These are phyloP conservation scores for Fomitiporia mediterranea DNA, from an alignment of 1,284 basidiomycete genomes.

Conservation along the genomic window DNA sequence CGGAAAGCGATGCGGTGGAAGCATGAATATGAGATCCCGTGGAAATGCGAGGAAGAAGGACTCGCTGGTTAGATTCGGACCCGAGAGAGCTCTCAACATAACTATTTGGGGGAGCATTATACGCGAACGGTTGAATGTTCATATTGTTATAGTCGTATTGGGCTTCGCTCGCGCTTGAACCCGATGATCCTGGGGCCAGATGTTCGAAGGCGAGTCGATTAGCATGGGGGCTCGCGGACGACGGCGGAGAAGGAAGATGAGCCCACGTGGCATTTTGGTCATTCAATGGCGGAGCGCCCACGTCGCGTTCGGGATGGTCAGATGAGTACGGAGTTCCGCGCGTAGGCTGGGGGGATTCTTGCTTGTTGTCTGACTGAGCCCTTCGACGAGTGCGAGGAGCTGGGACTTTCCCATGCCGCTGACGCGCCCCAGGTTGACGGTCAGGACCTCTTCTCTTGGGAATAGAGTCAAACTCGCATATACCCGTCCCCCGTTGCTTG, in stretches of 20 bases:
- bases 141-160: background rate
- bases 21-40: background rate
- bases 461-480: conserved; percentile 57
- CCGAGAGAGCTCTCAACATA: background rate
- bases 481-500: conserved; percentile 38
- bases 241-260: conserved; percentile 1
- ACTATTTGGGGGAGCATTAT: background rate
- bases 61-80: background rate
- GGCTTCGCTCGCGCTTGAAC: background rate
- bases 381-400: background rate
- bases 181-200: background rate
- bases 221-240: background rate
- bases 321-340: background rate
- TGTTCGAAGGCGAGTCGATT: background rate
- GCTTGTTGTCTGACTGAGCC: background rate
- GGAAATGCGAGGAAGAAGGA: background rate
- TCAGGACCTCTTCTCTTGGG: conserved; percentile 54
- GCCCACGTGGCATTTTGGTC: conserved; percentile 3
- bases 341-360: background rate
- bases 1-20: background rate
- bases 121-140: background rate
- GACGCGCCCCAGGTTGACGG: conserved; percentile 15
- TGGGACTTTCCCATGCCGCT: conserved; percentile 8
- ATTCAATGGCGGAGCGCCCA: background rate
- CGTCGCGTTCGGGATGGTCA: background rate